Evolutionary conservation across 2,329 filamentous ascomycete species (phyloP).

Genomic region (Colletotrichum phormii): DNA sequence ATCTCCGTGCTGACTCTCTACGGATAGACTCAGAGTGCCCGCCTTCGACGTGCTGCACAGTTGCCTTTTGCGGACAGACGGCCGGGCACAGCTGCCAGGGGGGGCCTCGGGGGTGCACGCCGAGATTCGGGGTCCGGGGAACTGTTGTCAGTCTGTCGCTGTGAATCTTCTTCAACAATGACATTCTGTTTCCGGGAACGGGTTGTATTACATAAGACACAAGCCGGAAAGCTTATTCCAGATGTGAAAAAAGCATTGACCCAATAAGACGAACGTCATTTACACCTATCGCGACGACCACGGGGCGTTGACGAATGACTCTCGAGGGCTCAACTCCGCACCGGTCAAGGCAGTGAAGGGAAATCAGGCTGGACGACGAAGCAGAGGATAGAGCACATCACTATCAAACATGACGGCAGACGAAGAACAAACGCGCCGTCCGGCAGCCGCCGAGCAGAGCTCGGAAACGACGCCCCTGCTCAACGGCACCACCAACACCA

Average conservation of each 20-base stretch:
- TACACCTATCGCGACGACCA: not conserved
- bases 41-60: not conserved
- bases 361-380: not conserved
- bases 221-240: not conserved
- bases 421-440: constrained; percentile 22
- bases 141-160: not conserved
- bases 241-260: not conserved
- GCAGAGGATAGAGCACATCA: not conserved
- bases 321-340: not conserved
- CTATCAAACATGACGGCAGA: constrained; percentile 25
- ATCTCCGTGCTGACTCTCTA: too few relatives aligned
- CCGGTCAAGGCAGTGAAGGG: not conserved
- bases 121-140: constrained; percentile 23
- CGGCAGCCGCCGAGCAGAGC: constrained; percentile 4
- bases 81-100: constrained; percentile 16
- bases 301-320: not conserved
- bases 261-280: not conserved
- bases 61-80: constrained; percentile 22
- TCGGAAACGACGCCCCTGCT: constrained; percentile 37
- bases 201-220: not conserved
- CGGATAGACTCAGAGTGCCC: too few relatives aligned
- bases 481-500: constrained; percentile 16
- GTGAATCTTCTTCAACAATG: not conserved
- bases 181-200: not conserved
- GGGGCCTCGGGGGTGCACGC: not conserved